Evolutionary conservation across 2,329 filamentous ascomycete genomes (phyloP).

Genomic region (Ophidiomyces ophidiicola): DNA sequence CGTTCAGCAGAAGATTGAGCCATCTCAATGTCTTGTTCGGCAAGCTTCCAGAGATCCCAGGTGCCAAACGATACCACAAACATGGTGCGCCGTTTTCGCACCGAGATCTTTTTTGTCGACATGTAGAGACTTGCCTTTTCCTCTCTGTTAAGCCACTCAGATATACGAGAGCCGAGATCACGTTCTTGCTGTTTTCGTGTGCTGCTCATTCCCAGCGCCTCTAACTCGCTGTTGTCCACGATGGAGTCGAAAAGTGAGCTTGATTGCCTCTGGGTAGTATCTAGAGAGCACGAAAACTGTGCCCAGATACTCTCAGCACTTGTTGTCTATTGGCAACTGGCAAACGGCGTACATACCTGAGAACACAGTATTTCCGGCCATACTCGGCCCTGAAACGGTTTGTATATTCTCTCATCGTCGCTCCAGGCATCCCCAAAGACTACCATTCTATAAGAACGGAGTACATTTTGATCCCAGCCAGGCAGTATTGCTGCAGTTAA

Average conservation of each 20-base stretch:
- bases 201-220: constrained; percentile 15
- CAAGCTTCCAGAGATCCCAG: constrained; percentile 30
- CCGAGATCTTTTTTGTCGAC: constrained; percentile 17
- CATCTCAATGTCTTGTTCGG: constrained; percentile 19
- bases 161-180: constrained; percentile 29
- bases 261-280: constrained; percentile 25
- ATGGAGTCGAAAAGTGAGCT: constrained; percentile 23
- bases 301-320: not conserved
- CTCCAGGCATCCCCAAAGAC: constrained; percentile 33
- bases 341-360: constrained; percentile 19
- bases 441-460: constrained; percentile 24
- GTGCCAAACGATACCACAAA: constrained; percentile 29
- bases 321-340: not conserved
- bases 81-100: constrained; percentile 24
- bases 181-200: constrained; percentile 22
- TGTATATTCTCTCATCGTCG: constrained; percentile 23
- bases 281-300: constrained; percentile 23
- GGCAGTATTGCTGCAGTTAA: not conserved
- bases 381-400: constrained; percentile 18
- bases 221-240: constrained; percentile 26
- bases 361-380: constrained; percentile 30
- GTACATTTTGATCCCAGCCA: not conserved
- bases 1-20: constrained; percentile 21
- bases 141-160: constrained; percentile 27
- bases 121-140: constrained; percentile 17